Conservation (phyloP, 1,284 basidiomycete genomes). For the Tylopilus sp. region DNA sequence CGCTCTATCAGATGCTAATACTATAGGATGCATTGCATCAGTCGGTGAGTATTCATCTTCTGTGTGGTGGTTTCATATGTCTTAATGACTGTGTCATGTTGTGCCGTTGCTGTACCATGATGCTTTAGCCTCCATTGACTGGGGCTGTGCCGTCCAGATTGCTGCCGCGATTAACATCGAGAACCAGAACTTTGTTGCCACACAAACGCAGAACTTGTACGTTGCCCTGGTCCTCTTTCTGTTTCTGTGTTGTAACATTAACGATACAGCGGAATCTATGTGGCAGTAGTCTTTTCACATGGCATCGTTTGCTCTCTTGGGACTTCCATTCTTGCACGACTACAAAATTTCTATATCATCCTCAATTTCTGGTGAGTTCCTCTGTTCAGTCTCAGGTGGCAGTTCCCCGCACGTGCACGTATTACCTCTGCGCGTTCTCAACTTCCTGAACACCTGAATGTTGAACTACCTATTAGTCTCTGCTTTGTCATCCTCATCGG, state of each 20-base stretch:
- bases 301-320: slow-evolving; percentile 65
- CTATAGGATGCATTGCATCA: slow-evolving; percentile 65
- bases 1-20: slow-evolving; percentile 58
- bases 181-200: slow-evolving; percentile 49
- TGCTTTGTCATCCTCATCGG: slow-evolving; percentile 67
- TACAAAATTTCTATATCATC: slow-evolving; percentile 71
- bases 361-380: slow-evolving; percentile 63
- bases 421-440: too few relatives aligned
- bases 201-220: slow-evolving; percentile 59
- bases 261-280: slow-evolving; percentile 58
- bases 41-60: slow-evolving; percentile 37
- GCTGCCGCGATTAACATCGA: slow-evolving; percentile 67
- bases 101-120: too few relatives aligned
- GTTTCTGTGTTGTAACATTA: background rate
- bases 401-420: too few relatives aligned
- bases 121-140: slow-evolving; percentile 64
- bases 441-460: background rate
- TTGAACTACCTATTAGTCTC: slow-evolving; percentile 44
- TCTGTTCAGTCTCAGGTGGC: too few relatives aligned
- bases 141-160: slow-evolving; percentile 73
- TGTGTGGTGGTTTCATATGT: background rate
- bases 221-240: slow-evolving; percentile 19
- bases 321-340: slow-evolving; percentile 63
- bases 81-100: background rate
- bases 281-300: slow-evolving; percentile 57